Evolutionary conservation across 2,329 filamentous ascomycete species (phyloP), one percentile per base, ranked within the genome.

Genomic region (Botryotinia convoluta): DNA sequence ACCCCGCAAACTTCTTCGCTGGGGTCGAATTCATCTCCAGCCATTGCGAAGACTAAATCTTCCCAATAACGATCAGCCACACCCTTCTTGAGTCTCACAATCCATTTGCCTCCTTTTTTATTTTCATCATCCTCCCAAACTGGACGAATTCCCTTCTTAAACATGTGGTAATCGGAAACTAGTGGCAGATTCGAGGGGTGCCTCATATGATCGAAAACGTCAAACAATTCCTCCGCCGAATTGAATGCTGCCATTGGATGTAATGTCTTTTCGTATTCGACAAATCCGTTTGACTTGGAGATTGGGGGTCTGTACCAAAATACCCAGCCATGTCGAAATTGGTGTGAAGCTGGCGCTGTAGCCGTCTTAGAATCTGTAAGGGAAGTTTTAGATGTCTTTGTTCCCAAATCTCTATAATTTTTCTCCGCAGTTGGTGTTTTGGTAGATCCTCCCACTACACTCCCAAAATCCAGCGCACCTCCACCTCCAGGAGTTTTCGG

Each of bases 81-180:
- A 39, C 96, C 96, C 86, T 99, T 99, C 88, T 97, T 98, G 81
- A 99, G 85, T 77, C 95, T 89, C 82, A 99, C 91, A 77, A 98
- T 95, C 95, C 95, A 99, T 85, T 99, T 99, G 69, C 96, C 96
- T 72, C 96, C 96, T 78, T 91, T 92, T 83, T 94, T 96, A 84
- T 99, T 99, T 82, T 97, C 94, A 64, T 97, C 94, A 79, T 99
- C 96, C 83, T 99, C 96, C 96, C 96, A 99, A 78, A 99, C 96
- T 35, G 96, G 96, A 74, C 96, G 91, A 75, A 99, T 95, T 72
- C 95, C 95, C 81, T 96, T 94, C 84, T 96, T 97, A 86, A 99
- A 99, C 74, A 99, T 91, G 82, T 99, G 96, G 81, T 98, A 99
- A 83, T 99, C 96, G 37, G 95, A 98, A 44, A 98, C 95, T 7